Conservation (phyloP, 2,329 filamentous ascomycete species). For the Fusarium xyrophilum region DNA sequence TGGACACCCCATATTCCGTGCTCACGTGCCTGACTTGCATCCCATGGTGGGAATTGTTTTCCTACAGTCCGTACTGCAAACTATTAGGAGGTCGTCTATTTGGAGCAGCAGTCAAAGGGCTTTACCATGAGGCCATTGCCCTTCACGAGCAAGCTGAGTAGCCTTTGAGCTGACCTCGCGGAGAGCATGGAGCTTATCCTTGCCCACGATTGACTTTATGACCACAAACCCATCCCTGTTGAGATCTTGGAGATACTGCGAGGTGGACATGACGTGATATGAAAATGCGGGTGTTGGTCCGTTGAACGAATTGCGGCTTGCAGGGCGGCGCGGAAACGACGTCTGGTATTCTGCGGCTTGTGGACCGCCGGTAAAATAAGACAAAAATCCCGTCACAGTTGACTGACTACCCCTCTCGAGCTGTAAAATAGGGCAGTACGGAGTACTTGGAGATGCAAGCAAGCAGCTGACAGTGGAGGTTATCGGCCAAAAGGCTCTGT, state of each 20-base stretch:
- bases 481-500: constrained; percentile 23
- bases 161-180: constrained; percentile 64
- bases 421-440: not conserved
- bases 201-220: constrained; percentile 68
- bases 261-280: constrained; percentile 25
- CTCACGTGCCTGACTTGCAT: constrained; percentile 58
- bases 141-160: constrained; percentile 69
- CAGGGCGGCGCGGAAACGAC: not conserved
- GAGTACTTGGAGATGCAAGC: not conserved
- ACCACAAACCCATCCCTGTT: constrained; percentile 77
- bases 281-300: constrained; percentile 5
- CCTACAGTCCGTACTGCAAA: constrained; percentile 49
- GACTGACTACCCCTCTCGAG: constrained; percentile 7
- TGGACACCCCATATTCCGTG: constrained; percentile 89
- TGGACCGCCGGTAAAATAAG: constrained; percentile 30
- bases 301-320: constrained; percentile 1
- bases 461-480: constrained; percentile 9
- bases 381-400: constrained; percentile 13
- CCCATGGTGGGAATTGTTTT: constrained; percentile 92
- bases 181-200: constrained; percentile 62
- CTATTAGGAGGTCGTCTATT: constrained; percentile 45
- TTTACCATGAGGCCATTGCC: constrained; percentile 73
- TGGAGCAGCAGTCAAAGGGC: constrained; percentile 64
- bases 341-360: not conserved
- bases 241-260: constrained; percentile 56